Percentiles rank a stretch among this genome's conserved stretches.
phyloP scores from a whole-genome alignment of 768 basidiomycete genomes.

The Boletus pseudo-olivaceus region DNA sequence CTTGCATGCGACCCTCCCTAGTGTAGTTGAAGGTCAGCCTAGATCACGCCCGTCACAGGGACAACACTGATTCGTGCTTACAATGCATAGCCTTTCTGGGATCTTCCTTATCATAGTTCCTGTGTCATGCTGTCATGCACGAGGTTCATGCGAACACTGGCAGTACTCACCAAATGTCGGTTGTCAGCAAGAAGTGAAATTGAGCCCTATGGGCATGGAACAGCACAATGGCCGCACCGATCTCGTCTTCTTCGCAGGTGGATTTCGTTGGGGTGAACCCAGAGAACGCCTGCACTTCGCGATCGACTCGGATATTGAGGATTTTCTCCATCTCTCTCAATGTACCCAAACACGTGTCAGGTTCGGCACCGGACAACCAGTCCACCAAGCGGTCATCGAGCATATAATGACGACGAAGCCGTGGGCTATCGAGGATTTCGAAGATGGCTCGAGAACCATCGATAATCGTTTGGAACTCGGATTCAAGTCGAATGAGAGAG shows the following conservation, averaged over 20 bases:
- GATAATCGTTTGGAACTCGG: background rate
- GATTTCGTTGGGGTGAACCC: background rate
- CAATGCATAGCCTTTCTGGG: background rate
- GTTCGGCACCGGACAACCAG: background rate
- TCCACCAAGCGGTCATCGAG: background rate
- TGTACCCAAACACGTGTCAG: background rate
- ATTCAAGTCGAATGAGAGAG: background rate
- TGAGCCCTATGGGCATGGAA: background rate
- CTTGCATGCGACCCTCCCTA: background rate
- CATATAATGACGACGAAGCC: background rate
- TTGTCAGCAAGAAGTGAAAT: slow-evolving; percentile 3
- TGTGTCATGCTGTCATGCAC: background rate
- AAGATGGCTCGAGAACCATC: background rate
- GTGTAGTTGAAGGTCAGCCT: too few relatives aligned
- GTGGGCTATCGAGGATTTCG: background rate
- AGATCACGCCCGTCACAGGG: too few relatives aligned
- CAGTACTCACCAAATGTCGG: background rate
- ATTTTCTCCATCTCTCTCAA: background rate
- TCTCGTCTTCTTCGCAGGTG: background rate
- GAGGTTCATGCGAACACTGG: background rate
- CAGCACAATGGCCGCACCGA: background rate
- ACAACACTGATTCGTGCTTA: too few relatives aligned
- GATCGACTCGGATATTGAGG: background rate
- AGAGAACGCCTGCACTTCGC: background rate
- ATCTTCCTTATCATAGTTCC: background rate